Base-by-base conservation (phyloP, 768 basidiomycete species). In the Chlorophyllum brunneum region DNA sequence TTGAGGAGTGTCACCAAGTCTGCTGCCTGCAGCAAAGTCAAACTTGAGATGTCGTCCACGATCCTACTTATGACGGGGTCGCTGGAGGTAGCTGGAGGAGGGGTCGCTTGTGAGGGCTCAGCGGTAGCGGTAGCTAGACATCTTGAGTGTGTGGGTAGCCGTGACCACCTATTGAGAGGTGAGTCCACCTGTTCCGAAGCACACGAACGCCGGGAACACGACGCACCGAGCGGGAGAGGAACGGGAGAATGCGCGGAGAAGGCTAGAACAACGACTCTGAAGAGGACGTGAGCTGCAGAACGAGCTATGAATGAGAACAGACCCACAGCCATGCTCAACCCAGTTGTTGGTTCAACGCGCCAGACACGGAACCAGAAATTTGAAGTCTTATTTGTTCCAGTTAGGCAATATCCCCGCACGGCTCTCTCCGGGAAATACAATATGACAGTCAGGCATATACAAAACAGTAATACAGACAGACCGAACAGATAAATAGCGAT, bases 1-100 rank as follows among this genome's bases (percentile, higher is more conserved):
- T 99, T 99, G 62, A 99, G 78, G 27, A 86, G 75, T 1, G 90
- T 74, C 40, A 98, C 95, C 51, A 99, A 81, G 75, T 98, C 95
- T 10, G 95, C 88, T 5, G 95, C 95, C 67, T 98, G 95, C 54
- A 99, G 74, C 50, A 98, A 77, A 16, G 94, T 92, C 59, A 98
- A 69, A 18, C 76, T 71, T 4, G 93, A 90, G 59, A 99, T 98
- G 66, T 92, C 87, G 65, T 98, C 92, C 23, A 99, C 97, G 62
- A 99, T 87, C 54, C 81, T 81, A 43, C 72, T 74, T 58, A 99
- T 78, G 60, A 77, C 82, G 18, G 91, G 81, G 65, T 93, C 83
- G 20, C 71, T 65, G 13, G 77, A 66, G 15, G 65, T 62, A 4
- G 78, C 70, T 1, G 77, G 76, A 20, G 79, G 70, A 2, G 77